phyloP scores from a whole-genome alignment of 1,139 yeast genomes.

The Suhomyces yuchorum region DNA sequence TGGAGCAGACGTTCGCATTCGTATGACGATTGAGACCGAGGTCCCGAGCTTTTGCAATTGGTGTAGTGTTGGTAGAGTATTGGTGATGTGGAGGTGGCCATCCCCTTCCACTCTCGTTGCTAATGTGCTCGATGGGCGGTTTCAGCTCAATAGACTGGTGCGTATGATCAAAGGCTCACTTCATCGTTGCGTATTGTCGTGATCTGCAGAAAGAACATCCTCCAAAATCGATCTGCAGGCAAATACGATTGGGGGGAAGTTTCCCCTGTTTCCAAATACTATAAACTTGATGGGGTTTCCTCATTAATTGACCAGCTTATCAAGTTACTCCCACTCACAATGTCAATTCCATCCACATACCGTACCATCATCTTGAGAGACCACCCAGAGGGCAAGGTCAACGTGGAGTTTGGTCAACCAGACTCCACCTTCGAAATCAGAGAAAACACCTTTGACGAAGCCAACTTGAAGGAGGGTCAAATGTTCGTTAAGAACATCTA shows the following conservation, averaged over 20 bases:
- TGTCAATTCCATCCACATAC: not conserved
- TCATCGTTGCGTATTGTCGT: not conserved
- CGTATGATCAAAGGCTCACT: no score
- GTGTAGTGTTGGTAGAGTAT: no score
- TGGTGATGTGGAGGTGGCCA: no score
- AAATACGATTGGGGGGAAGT: no score
- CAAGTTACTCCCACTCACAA: not conserved
- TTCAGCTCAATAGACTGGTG: no score
- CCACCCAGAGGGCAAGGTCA: not conserved
- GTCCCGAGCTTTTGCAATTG: no score
- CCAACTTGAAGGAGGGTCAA: not conserved
- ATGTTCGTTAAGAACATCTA: not conserved
- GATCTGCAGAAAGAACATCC: not conserved
- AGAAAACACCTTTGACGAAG: not conserved
- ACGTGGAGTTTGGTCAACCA: not conserved
- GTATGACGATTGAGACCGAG: no score
- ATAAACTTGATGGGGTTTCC: not conserved
- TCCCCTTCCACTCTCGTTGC: no score
- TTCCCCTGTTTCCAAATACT: no score
- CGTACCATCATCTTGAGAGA: not conserved
- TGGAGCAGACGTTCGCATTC: no score
- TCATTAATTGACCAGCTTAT: not conserved
- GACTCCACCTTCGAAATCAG: not conserved
- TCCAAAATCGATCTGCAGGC: no score
- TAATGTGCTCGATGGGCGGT: no score